Conservation (phyloP, 116 monocot genomes). For the Iris pallida region DNA sequence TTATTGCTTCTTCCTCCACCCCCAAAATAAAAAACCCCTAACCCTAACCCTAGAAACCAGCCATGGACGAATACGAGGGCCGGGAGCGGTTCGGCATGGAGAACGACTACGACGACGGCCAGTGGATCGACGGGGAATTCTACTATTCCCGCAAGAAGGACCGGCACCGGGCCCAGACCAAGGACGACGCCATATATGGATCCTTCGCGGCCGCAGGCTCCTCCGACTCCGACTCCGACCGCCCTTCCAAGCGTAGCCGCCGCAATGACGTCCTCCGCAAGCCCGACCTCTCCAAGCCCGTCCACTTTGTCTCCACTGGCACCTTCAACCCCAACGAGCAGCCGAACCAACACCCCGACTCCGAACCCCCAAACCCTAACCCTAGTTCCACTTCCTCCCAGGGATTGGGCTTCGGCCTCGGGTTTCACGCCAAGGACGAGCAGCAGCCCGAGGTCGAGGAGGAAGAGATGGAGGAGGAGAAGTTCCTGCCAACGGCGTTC, state of each 20-base stretch:
- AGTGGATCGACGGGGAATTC: slow-evolving; percentile 76
- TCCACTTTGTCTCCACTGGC: slow-evolving; percentile 81
- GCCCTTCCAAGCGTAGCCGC: slow-evolving; percentile 43
- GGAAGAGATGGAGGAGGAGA: slow-evolving; percentile 18
- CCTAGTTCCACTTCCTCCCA: not conserved
- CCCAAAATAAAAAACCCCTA: too few relatives aligned
- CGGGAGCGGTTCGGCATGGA: slow-evolving; percentile 76
- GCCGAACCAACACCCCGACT: slow-evolving; percentile 36
- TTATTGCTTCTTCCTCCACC: too few relatives aligned
- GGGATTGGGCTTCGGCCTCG: slow-evolving; percentile 61
- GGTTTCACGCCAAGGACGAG: slow-evolving; percentile 23
- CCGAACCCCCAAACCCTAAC: slow-evolving; percentile 1
- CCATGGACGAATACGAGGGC: slow-evolving; percentile 37
- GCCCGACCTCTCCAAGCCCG: slow-evolving; percentile 71
- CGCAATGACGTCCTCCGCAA: slow-evolving; percentile 41
- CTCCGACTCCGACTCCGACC: slow-evolving; percentile 50
- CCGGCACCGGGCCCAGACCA: slow-evolving; percentile 44
- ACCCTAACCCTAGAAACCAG: not conserved
- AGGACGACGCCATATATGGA: slow-evolving; percentile 72
- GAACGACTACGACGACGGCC: slow-evolving; percentile 74
- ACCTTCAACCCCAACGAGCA: slow-evolving; percentile 59
- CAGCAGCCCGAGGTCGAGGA: slow-evolving; percentile 8
- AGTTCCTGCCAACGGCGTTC: slow-evolving; percentile 50
- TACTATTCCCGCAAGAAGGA: slow-evolving; percentile 62
- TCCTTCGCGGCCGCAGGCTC: slow-evolving; percentile 45